These are phyloP conservation scores for Xerocomellus dryophilus DNA, from an alignment of 768 basidiomycete species.

Conservation along the genomic window DNA sequence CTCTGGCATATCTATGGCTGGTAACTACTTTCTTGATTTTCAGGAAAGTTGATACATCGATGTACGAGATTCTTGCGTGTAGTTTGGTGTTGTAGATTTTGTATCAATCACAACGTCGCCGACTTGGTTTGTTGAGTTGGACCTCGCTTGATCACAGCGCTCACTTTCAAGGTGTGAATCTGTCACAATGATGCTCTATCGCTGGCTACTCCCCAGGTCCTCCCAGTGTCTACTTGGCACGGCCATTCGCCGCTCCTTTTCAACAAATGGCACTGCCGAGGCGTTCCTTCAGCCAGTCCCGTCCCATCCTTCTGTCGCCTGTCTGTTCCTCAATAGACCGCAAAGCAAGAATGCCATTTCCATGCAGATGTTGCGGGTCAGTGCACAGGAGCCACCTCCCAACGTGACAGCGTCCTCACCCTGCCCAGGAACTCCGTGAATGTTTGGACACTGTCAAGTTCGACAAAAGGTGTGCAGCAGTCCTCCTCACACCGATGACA, in stretches of 20 bases:
- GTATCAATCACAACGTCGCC: background rate
- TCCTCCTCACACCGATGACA: background rate
- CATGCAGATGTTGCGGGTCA: constrained; percentile 62
- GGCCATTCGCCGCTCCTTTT: constrained; percentile 16
- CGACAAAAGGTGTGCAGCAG: constrained; percentile 53
- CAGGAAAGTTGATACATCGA: background rate
- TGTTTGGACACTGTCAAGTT: constrained; percentile 64
- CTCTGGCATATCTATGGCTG: constrained; percentile 1
- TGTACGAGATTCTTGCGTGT: constrained; percentile 2
- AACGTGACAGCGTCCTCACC: background rate
- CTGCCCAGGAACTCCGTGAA: constrained; percentile 62
- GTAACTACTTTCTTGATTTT: background rate
- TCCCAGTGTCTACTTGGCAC: background rate
- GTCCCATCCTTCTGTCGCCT: constrained; percentile 63
- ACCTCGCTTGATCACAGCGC: background rate
- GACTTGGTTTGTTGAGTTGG: background rate
- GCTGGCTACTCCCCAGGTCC: background rate
- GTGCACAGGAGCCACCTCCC: background rate
- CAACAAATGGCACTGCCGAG: constrained; percentile 25
- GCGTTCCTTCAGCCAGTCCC: constrained; percentile 49
- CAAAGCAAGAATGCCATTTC: constrained; percentile 89
- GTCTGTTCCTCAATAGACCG: constrained; percentile 77
- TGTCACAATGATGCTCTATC: constrained; percentile 5
- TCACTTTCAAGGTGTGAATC: too few species aligned
- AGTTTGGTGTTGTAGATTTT: constrained; percentile 2